Conservation (phyloP, 345 rosid genomes). For the Gossypium thurberi region DNA sequence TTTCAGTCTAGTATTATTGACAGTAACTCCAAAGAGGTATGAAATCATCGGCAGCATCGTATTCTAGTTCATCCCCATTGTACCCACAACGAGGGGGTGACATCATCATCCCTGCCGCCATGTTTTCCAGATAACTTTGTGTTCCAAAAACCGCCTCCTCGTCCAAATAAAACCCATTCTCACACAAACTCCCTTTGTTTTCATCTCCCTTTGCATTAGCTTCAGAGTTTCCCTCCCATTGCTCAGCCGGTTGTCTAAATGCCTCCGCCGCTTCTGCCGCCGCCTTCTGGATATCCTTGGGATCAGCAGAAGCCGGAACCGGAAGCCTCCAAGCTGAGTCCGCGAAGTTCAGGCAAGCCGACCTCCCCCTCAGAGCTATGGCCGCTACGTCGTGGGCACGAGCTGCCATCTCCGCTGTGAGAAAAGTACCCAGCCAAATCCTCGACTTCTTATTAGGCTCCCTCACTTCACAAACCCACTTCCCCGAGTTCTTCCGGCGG, state of each 20-base stretch:
- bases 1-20: background rate
- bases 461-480: slow-evolving; percentile 92
- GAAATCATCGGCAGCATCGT: slow-evolving; percentile 23
- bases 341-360: slow-evolving; percentile 81
- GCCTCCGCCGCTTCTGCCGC: slow-evolving; percentile 61
- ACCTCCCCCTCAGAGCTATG: slow-evolving; percentile 58
- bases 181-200: background rate
- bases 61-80: slow-evolving; percentile 25
- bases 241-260: slow-evolving; percentile 27
- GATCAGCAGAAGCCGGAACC: slow-evolving; percentile 49
- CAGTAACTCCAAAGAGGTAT: slow-evolving; percentile 59
- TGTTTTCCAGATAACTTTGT: slow-evolving; percentile 48
- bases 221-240: slow-evolving; percentile 10
- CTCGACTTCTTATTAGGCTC: slow-evolving; percentile 81
- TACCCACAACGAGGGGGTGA: slow-evolving; percentile 52
- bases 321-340: slow-evolving; percentile 79
- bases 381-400: slow-evolving; percentile 94
- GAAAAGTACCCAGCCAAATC: slow-evolving; percentile 85
- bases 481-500: slow-evolving; percentile 59
- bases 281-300: slow-evolving; percentile 69
- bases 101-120: slow-evolving; percentile 82
- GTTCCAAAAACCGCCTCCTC: slow-evolving; percentile 62
- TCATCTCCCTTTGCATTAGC: background rate
- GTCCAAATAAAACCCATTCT: slow-evolving; percentile 41
- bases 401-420: slow-evolving; percentile 83